phyloP scores from a whole-genome alignment of 2,329 filamentous ascomycete species.

The Thermochaetoides dissita region DNA sequence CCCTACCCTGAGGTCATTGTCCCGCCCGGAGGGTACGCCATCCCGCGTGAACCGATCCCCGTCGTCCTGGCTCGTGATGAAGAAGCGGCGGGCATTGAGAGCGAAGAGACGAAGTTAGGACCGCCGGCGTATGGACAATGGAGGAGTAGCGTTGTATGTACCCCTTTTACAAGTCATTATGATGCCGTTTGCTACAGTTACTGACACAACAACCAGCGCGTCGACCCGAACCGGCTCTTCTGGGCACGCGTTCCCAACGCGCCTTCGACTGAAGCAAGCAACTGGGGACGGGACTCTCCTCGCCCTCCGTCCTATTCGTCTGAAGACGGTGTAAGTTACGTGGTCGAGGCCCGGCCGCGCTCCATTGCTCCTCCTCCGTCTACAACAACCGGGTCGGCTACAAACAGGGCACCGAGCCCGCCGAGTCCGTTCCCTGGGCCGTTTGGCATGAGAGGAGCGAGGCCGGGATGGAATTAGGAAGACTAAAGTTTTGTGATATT shows the following conservation, averaged over 20 bases:
- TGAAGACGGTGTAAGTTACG: slow-evolving; percentile 61
- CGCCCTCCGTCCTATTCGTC: slow-evolving; percentile 65
- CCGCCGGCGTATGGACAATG: slow-evolving; percentile 80
- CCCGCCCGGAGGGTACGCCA: slow-evolving; percentile 43
- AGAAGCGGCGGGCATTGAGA: slow-evolving; percentile 45
- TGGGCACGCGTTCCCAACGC: slow-evolving; percentile 45
- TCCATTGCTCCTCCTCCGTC: slow-evolving; percentile 31
- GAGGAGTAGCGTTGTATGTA: slow-evolving; percentile 65
- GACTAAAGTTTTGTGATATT: too few species aligned
- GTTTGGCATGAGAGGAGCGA: too few species aligned
- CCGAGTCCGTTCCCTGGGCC: too few species aligned
- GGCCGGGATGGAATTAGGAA: too few species aligned
- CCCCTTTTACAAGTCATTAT: background rate
- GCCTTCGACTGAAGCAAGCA: background rate
- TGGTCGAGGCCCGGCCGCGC: slow-evolving; percentile 51
- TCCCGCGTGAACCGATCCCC: slow-evolving; percentile 60
- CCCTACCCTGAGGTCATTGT: slow-evolving; percentile 14
- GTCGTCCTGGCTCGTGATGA: slow-evolving; percentile 65
- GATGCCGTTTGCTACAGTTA: slow-evolving; percentile 3
- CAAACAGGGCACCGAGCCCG: too few species aligned
- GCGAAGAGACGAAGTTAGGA: slow-evolving; percentile 41
- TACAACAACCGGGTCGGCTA: too few species aligned
- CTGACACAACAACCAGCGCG: slow-evolving; percentile 33
- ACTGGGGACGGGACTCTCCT: slow-evolving; percentile 8
- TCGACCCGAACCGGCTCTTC: slow-evolving; percentile 67